A percentile compares a stretch with the other conserved stretches of the same genome.
These are phyloP conservation scores for Martensiomyces pterosporus DNA, from an alignment of 192 early-diverging fungal species.

Conservation along the genomic window DNA sequence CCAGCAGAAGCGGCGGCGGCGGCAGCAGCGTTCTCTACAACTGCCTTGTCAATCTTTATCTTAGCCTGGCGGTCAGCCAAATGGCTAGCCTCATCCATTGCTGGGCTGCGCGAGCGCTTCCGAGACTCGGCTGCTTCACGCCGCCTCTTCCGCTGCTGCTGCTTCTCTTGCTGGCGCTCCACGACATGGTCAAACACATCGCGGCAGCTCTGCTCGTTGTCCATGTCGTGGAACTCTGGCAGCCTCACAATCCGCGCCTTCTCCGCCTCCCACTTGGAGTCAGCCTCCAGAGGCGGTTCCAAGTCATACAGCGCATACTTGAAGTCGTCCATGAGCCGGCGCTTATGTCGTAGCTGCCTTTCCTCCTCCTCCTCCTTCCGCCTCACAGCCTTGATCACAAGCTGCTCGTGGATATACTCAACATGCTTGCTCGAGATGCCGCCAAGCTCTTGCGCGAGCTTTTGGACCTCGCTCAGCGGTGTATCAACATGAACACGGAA, in stretches of 20 bases:
- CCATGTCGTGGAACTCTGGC: conserved; percentile 65
- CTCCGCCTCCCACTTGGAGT: conserved; percentile 68
- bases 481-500: conserved; percentile 20
- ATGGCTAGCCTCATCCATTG: too few relatives aligned
- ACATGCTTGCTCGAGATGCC: conserved; percentile 2
- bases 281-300: conserved; percentile 55
- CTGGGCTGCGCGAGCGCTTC: conserved; percentile 33
- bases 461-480: conserved; percentile 32
- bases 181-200: conserved; percentile 74
- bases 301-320: conserved; percentile 67
- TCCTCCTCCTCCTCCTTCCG: conserved; percentile 69
- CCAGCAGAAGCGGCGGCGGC: too few relatives aligned
- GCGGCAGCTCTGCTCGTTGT: conserved; percentile 58
- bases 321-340: conserved; percentile 75
- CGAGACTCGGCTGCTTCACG: conserved; percentile 8
- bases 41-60: too few relatives aligned
- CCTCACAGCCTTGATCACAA: conserved; percentile 56
- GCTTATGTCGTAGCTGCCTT: conserved; percentile 60
- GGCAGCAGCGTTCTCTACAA: too few relatives aligned
- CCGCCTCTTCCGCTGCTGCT: conserved; percentile 4
- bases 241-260: conserved; percentile 12
- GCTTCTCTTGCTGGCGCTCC: conserved; percentile 55
- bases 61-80: too few relatives aligned
- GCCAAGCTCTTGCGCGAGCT: conserved; percentile 27
- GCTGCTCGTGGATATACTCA: conserved; percentile 45